phyloP scores from a whole-genome alignment of 2,329 filamentous ascomycete genomes.

The Colletotrichum plurivorum region DNA sequence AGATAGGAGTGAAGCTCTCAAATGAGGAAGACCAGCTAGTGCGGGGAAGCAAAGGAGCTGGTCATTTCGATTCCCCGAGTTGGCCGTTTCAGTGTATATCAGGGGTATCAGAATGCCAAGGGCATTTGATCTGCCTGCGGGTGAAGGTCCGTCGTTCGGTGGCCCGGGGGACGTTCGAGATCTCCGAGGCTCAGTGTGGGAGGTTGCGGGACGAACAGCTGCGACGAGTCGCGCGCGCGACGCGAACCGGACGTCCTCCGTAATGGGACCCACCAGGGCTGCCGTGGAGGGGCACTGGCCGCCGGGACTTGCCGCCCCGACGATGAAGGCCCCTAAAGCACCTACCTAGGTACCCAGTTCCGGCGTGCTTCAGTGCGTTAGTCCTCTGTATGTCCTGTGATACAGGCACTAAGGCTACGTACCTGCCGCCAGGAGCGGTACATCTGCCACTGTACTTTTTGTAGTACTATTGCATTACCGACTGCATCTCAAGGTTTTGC shows the following conservation, averaged over 20 bases:
- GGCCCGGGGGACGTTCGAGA: conserved; percentile 13
- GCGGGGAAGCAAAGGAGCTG: conserved; percentile 3
- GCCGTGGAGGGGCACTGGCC: conserved; percentile 17
- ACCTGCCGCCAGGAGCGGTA: too few species aligned
- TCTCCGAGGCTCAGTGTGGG: conserved; percentile 4
- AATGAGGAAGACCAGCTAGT: conserved; percentile 8
- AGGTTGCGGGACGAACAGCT: background rate
- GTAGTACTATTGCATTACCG: too few species aligned
- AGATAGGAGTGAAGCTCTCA: background rate
- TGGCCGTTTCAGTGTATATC: background rate
- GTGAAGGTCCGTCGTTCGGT: background rate
- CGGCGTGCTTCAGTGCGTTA: conserved; percentile 1
- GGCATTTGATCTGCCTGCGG: background rate
- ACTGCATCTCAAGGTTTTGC: too few species aligned
- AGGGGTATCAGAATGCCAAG: background rate
- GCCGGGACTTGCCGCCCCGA: conserved; percentile 7
- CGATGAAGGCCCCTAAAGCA: background rate
- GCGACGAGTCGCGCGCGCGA: conserved; percentile 11
- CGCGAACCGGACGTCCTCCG: conserved; percentile 31
- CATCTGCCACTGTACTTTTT: too few species aligned
- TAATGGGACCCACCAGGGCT: conserved; percentile 25
- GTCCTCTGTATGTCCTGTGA: too few species aligned
- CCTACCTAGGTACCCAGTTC: background rate
- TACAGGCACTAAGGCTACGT: too few species aligned
- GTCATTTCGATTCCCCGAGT: conserved; percentile 11